Conservation (phyloP, 345 rosid species). For the Eucalyptus sideroxylon region DNA sequence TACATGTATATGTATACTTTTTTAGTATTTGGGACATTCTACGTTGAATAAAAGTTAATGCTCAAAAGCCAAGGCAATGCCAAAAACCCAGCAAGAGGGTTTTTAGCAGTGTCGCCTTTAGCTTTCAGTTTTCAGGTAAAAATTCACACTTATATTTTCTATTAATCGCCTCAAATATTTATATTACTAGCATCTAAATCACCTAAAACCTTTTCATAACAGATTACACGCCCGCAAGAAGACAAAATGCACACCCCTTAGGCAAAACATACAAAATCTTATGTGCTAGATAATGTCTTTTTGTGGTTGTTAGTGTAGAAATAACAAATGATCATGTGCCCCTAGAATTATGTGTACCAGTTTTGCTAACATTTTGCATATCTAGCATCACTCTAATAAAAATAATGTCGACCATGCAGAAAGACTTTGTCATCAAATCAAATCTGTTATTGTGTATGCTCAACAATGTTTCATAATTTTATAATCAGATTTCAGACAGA, state of each 20-base stretch:
- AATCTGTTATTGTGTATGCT: not conserved
- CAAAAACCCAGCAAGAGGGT: not conserved
- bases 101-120: not conserved
- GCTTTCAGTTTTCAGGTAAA: not conserved
- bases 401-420: not conserved
- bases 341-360: not conserved
- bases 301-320: not conserved
- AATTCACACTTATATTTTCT: not conserved
- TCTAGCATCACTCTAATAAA: not conserved
- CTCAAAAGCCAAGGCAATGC: not conserved
- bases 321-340: not conserved
- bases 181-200: not conserved
- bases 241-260: not conserved
- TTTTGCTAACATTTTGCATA: not conserved
- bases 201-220: not conserved
- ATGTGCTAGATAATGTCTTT: not conserved
- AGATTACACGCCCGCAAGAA: not conserved
- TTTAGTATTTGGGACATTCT: not conserved
- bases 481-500: not conserved
- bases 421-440: not conserved
- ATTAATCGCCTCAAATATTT: not conserved
- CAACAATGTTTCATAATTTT: not conserved
- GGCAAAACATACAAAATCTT: not conserved
- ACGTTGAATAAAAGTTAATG: not conserved
- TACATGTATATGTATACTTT: not conserved